These are phyloP conservation scores for Botryotinia narcissicola DNA, from an alignment of 2,329 filamentous ascomycete species.

Conservation along the genomic window DNA sequence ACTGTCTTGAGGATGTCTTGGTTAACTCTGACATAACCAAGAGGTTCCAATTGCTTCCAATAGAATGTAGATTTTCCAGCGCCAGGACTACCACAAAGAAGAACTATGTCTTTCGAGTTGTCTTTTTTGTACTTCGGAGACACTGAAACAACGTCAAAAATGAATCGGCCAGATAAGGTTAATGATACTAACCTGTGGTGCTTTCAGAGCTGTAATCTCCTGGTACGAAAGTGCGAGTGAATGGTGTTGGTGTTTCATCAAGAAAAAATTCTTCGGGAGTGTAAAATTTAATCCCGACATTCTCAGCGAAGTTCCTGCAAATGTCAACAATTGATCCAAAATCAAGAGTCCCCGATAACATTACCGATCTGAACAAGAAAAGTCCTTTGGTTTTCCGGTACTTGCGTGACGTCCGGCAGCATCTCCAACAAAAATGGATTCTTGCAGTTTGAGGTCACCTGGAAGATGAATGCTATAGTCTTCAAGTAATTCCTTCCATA, in stretches of 20 bases:
- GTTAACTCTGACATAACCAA: conserved; percentile 83
- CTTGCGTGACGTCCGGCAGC: conserved; percentile 62
- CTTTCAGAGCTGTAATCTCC: conserved; percentile 48
- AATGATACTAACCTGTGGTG: conserved; percentile 30
- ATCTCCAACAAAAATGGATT: conserved; percentile 87
- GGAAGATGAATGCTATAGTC: conserved; percentile 45
- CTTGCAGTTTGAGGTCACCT: conserved; percentile 62
- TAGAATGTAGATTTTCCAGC: conserved; percentile 92
- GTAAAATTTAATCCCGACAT: conserved; percentile 74
- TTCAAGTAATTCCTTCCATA: conserved; percentile 72
- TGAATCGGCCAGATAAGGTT: not conserved
- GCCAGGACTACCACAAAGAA: conserved; percentile 86
- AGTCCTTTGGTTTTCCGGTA: conserved; percentile 53
- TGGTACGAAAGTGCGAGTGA: conserved; percentile 70
- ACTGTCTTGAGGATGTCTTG: conserved; percentile 82
- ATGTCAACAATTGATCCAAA: conserved; percentile 22
- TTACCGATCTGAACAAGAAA: conserved; percentile 59
- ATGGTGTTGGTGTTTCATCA: conserved; percentile 61
- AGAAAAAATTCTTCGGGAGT: conserved; percentile 95
- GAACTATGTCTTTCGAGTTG: conserved; percentile 68
- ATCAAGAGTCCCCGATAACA: not conserved
- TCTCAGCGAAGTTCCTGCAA: conserved; percentile 75
- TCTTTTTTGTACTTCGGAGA: conserved; percentile 49
- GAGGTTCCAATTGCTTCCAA: conserved; percentile 70
- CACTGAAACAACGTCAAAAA: conserved; percentile 28